Conservation (phyloP, 495 filamentous ascomycete genomes). For the Penicillium pancosmium region DNA sequence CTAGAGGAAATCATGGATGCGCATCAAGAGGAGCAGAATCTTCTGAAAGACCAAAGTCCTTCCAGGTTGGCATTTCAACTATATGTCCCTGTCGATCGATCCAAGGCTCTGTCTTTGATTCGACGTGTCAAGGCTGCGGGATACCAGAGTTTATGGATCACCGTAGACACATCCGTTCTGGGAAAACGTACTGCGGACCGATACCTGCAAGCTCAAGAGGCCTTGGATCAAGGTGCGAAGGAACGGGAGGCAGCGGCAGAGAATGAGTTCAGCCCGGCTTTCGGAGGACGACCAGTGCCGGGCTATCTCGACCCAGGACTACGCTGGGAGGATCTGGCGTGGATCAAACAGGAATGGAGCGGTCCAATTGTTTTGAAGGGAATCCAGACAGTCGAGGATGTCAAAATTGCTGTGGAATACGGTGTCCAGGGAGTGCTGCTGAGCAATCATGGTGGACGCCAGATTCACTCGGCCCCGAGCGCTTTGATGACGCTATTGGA, state of each 20-base stretch:
- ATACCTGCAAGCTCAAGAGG: slow-evolving; percentile 24
- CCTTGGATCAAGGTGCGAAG: slow-evolving; percentile 10
- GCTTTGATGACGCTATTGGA: slow-evolving; percentile 19
- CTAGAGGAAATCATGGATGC: slow-evolving; percentile 27
- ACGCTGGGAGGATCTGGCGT: slow-evolving; percentile 23
- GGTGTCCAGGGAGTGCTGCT: slow-evolving; percentile 23
- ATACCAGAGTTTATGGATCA: slow-evolving; percentile 26
- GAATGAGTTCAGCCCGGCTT: slow-evolving; percentile 21
- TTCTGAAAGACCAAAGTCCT: slow-evolving; percentile 15
- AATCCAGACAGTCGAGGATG: slow-evolving; percentile 20
- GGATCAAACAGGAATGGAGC: slow-evolving; percentile 23
- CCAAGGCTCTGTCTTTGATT: slow-evolving; percentile 18
- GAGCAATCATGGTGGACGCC: slow-evolving; percentile 21
- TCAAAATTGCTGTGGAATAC: slow-evolving; percentile 17
- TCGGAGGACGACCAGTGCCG: slow-evolving; percentile 22
- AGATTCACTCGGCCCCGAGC: slow-evolving; percentile 18
- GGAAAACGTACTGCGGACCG: slow-evolving; percentile 27
- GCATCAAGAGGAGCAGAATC: slow-evolving; percentile 16
- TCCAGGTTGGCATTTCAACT: slow-evolving; percentile 23
- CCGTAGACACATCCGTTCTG: slow-evolving; percentile 23
- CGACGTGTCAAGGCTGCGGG: slow-evolving; percentile 23
- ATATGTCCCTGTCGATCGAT: slow-evolving; percentile 21
- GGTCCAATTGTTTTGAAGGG: slow-evolving; percentile 23
- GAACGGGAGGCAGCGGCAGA: slow-evolving; percentile 13
- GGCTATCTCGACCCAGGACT: slow-evolving; percentile 22